These are phyloP conservation scores for Discostella stelligeroides DNA, from an alignment of 108 stramenopile species.

Conservation along the genomic window DNA sequence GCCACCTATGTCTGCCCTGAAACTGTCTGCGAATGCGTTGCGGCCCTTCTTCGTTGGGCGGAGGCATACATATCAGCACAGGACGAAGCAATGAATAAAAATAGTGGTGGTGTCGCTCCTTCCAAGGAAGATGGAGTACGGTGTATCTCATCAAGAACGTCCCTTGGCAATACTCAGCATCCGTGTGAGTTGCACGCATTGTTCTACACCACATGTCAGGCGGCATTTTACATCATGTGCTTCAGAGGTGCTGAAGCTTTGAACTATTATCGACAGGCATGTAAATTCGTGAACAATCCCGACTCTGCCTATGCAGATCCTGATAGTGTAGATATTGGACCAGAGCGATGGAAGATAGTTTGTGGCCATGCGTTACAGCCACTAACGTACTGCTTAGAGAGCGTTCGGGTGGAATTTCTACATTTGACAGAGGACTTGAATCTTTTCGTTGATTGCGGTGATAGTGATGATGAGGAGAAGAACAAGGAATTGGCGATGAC, in stretches of 20 bases:
- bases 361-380: conserved; percentile 80
- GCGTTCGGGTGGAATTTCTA: conserved; percentile 93
- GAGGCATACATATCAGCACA: conserved; percentile 79
- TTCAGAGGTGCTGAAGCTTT: conserved; percentile 89
- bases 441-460: conserved; percentile 38
- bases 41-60: conserved; percentile 85
- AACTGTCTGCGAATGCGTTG: conserved; percentile 77
- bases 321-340: conserved; percentile 53
- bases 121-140: not conserved
- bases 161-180: conserved; percentile 52
- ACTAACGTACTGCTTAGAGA: conserved; percentile 90
- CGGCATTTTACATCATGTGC: conserved; percentile 97
- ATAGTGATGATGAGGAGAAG: not conserved
- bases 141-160: conserved; percentile 23
- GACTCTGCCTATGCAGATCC: conserved; percentile 45
- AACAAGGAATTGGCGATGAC: conserved; percentile 19
- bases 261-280: conserved; percentile 55
- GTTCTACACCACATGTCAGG: conserved; percentile 95
- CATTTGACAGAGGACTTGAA: conserved; percentile 69
- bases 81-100: conserved; percentile 5
- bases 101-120: not conserved
- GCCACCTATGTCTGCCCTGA: conserved; percentile 79
- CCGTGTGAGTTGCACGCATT: conserved; percentile 79
- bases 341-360: conserved; percentile 67
- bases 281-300: conserved; percentile 35